Conservation (phyloP, 2,329 filamentous ascomycete genomes). For the Hypoxylon sp. region DNA sequence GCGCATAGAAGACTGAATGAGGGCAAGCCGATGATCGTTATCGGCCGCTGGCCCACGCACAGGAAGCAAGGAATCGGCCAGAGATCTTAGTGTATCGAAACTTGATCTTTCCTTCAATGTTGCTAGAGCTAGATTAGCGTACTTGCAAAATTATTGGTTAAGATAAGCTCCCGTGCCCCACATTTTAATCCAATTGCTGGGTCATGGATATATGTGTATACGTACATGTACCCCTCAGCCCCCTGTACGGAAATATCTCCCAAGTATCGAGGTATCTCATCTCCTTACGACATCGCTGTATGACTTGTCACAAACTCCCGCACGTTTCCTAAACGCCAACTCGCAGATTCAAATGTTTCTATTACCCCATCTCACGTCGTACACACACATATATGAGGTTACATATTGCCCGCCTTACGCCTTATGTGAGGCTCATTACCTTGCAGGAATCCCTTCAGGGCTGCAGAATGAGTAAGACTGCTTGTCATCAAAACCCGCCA, state of each 20-base stretch:
- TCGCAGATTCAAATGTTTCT: conserved; percentile 2
- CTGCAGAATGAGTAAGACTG: conserved; percentile 29
- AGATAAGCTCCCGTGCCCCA: conserved; percentile 30
- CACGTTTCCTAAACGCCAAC: background rate
- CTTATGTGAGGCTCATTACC: conserved; percentile 34
- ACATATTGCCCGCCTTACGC: conserved; percentile 21
- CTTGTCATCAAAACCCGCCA: conserved; percentile 2
- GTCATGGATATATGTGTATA: background rate
- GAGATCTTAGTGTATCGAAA: conserved; percentile 8
- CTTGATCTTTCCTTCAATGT: background rate
- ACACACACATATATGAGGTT: conserved; percentile 1
- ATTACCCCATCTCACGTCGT: conserved; percentile 2
- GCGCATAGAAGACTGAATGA: conserved; percentile 19
- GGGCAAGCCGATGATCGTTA: background rate
- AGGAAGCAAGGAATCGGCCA: conserved; percentile 6
- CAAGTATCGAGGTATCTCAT: background rate
- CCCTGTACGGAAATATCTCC: background rate
- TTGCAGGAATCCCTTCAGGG: conserved; percentile 7
- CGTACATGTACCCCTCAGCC: background rate
- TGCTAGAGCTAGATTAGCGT: background rate
- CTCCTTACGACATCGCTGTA: background rate
- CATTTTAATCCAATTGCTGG: conserved; percentile 3
- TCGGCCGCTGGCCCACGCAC: background rate
- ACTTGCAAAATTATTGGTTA: conserved; percentile 22
- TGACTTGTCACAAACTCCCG: conserved; percentile 6